Percentiles rank a stretch among this genome's conserved stretches.
Conservation (phyloP, 805 yeast genomes). For the Yarrowia sp. region DNA sequence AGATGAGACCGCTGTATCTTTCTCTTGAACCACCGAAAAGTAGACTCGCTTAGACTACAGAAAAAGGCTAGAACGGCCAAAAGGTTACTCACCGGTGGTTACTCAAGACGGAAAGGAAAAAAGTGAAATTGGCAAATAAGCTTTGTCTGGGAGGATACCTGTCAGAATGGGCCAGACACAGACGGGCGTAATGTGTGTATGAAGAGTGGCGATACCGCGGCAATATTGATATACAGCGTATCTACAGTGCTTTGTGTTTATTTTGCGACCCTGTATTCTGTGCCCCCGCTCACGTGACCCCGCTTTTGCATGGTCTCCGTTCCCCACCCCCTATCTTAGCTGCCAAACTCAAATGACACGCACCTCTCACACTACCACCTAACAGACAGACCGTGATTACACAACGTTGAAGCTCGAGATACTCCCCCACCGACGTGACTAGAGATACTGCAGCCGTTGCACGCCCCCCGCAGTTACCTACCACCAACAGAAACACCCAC, state of each 20-base stretch:
- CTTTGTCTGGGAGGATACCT: not conserved
- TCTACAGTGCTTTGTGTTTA: not conserved
- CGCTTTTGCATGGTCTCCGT: not conserved
- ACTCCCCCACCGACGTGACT: not conserved
- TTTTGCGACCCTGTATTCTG: not conserved
- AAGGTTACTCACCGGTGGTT: too few relatives aligned
- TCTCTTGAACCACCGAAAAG: too few relatives aligned
- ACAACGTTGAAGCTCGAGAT: too few relatives aligned
- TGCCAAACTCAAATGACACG: slow-evolving; percentile 18
- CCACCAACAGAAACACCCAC: not conserved
- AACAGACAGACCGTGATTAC: not conserved
- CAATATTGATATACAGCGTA: not conserved
- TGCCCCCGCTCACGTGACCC: not conserved
- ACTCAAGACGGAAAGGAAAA: too few relatives aligned
- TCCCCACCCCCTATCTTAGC: slow-evolving; percentile 16
- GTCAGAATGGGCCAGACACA: not conserved
- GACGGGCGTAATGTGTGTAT: too few relatives aligned
- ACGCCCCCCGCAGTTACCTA: not conserved
- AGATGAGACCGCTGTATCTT: too few relatives aligned
- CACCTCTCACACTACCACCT: slow-evolving; percentile 21
- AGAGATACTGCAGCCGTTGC: not conserved
- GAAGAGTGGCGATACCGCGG: not conserved
- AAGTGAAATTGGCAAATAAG: too few relatives aligned
- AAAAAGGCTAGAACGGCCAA: too few relatives aligned
- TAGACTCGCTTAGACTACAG: too few relatives aligned